A percentile compares a stretch with the other conserved stretches of the same genome.
These are phyloP conservation scores for Eimeria sp. DNA, from an alignment of 169 alveolate genomes.

Conservation along the genomic window DNA sequence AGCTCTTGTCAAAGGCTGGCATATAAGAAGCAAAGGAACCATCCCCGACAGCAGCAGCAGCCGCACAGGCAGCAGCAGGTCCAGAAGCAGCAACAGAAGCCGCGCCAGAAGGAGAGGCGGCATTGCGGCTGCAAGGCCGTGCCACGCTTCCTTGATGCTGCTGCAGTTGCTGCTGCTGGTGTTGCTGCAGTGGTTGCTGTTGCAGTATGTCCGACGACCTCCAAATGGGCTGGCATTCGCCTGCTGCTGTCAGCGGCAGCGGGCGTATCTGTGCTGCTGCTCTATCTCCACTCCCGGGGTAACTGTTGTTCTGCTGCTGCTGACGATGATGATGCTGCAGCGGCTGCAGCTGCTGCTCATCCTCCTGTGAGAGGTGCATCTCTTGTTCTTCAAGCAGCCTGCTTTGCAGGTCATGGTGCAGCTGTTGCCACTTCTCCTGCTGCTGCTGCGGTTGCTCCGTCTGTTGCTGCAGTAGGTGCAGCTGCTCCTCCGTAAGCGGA, in stretches of 20 bases:
- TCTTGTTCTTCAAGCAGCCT: background rate
- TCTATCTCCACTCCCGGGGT: background rate
- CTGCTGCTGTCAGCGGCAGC: slow-evolving; percentile 25
- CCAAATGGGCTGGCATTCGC: background rate
- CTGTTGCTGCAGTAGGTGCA: slow-evolving; percentile 27
- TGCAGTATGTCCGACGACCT: background rate
- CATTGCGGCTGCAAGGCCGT: background rate
- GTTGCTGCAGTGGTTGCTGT: background rate
- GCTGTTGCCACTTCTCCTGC: background rate
- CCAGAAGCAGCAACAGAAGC: background rate
- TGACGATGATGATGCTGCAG: slow-evolving; percentile 15
- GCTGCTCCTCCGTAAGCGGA: background rate
- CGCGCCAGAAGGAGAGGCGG: no score
- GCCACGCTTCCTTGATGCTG: background rate
- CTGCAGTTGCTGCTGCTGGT: slow-evolving; percentile 9
- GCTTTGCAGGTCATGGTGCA: background rate
- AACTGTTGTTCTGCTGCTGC: background rate
- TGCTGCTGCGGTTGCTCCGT: background rate
- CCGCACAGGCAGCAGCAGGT: background rate
- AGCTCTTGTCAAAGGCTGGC: background rate
- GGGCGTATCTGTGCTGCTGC: background rate
- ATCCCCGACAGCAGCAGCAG: slow-evolving; percentile 7
- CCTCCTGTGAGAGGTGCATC: background rate
- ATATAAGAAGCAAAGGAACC: background rate
- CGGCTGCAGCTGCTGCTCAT: background rate